Base-by-base conservation (phyloP, 768 basidiomycete species). In the Hypsizygus marmoreus region DNA sequence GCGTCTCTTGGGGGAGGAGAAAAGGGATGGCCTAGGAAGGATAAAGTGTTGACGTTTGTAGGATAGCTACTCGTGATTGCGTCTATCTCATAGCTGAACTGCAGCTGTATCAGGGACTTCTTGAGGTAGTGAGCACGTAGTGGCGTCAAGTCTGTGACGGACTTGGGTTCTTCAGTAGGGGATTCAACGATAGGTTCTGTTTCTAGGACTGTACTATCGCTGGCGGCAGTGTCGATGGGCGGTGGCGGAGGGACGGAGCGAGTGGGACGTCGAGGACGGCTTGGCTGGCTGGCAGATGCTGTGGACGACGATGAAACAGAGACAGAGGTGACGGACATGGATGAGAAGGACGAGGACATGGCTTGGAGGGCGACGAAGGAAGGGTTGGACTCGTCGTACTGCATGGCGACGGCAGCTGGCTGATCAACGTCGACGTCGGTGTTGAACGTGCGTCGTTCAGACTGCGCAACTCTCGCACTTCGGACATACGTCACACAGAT, bases 71-170 rank as follows among this genome's bases (percentile, higher is more conserved):
- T 71, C 8, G 81, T 79, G 53, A 93, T 74, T 16, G 71, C 70
- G 49, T 81, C 74, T 50, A 98, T 78, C 67, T 99, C 97, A n/a
- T 69, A 70, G 56, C 72, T 69, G 57, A 97, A 84, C 65, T 97
- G 86, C 40, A 97, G 84, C 55, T 88, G 82, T 33, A 97, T 77
- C 45, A 99, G 84, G 13, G 91, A 80, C 67, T 98, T 98, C 76
- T 98, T 99, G 64, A 99, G 89, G 68, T 99, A 99, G 63, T 99
- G 97, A 4, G 95, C 93, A 32, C 95, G 86, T 37, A 95, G 71
- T 10, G 95, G 91, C 1, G 92, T 91, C 38, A 97, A 81, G 40
- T 71, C 67, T 13, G 60, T 46, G 17, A 20, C 31, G 20, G 35
- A 29, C 31, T 53, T 32, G 24, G 40, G 33, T 22, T 42, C 14